These are phyloP conservation scores for Pyrenophora seminiperda DNA, from an alignment of 2,329 filamentous ascomycete genomes.

Conservation along the genomic window DNA sequence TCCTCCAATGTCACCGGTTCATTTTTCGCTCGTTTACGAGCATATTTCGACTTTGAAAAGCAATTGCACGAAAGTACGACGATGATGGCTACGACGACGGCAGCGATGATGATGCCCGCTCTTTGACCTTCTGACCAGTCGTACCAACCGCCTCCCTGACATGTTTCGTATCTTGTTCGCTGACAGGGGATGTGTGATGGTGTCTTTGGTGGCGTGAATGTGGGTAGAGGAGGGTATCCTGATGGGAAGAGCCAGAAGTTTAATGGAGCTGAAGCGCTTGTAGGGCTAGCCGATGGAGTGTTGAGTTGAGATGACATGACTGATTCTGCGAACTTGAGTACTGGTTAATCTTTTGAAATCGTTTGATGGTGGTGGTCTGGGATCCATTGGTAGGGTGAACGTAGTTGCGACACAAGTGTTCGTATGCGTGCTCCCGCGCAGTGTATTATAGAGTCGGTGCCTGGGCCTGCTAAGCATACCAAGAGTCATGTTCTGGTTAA, in stretches of 20 bases:
- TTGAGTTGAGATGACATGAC: not conserved
- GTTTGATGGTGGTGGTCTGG: too few species aligned
- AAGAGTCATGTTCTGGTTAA: slow-evolving; percentile 3
- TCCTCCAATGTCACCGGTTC: slow-evolving; percentile 1
- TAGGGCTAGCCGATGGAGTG: too few species aligned
- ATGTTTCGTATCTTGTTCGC: not conserved
- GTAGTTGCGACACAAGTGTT: not conserved
- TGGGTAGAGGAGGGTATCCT: too few species aligned
- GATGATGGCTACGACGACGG: not conserved
- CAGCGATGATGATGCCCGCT: not conserved
- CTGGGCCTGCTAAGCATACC: slow-evolving; percentile 1
- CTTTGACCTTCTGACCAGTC: not conserved
- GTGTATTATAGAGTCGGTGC: not conserved
- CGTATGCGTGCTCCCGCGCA: not conserved
- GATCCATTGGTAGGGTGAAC: not conserved
- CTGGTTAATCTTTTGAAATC: too few species aligned
- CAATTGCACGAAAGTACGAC: not conserved
- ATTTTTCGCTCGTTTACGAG: not conserved
- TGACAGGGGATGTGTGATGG: not conserved
- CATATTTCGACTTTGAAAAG: not conserved
- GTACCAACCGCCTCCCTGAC: not conserved
- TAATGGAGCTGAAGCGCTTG: too few species aligned
- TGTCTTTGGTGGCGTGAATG: too few species aligned
- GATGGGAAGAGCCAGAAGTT: too few species aligned
- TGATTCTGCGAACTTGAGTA: not conserved